Evolutionary conservation across 2,329 filamentous ascomycete species (phyloP).

Genomic region (Neopestalotiopsis sp.): DNA sequence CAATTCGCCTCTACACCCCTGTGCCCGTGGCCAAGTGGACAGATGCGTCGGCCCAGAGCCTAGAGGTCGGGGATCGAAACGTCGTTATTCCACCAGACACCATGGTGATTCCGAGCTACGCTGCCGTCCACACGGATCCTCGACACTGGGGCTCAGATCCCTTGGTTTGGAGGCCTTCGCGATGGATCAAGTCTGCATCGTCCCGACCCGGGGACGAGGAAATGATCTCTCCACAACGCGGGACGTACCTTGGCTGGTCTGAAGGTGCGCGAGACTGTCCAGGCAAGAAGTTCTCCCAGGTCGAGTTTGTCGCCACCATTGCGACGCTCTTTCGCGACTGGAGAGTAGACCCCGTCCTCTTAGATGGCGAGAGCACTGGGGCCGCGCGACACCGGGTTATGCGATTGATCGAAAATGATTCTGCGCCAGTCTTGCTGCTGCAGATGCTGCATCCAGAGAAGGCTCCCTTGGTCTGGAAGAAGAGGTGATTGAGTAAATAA

Average conservation of each 20-base stretch:
- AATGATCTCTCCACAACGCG: conserved; percentile 16
- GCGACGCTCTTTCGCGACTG: conserved; percentile 24
- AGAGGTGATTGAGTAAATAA: not conserved
- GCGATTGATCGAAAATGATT: conserved; percentile 14
- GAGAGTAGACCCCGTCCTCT: conserved; percentile 29
- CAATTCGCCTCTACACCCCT: conserved; percentile 14
- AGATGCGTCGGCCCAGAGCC: not conserved
- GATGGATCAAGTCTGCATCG: conserved; percentile 26
- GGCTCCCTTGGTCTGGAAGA: conserved; percentile 21
- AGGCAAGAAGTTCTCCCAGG: conserved; percentile 7
- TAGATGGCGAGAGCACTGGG: conserved; percentile 24
- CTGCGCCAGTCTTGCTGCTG: conserved; percentile 16
- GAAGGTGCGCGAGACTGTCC: conserved; percentile 29
- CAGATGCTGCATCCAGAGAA: conserved; percentile 24
- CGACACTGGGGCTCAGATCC: conserved; percentile 33
- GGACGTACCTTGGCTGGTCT: conserved; percentile 28
- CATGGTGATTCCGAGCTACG: conserved; percentile 29
- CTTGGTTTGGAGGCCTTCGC: conserved; percentile 30
- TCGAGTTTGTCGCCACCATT: conserved; percentile 27
- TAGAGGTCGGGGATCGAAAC: not conserved
- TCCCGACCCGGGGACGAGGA: conserved; percentile 14
- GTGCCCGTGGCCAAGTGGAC: conserved; percentile 1
- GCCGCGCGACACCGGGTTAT: conserved; percentile 12
- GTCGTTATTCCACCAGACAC: conserved; percentile 25
- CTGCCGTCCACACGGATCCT: conserved; percentile 31